phyloP scores from a whole-genome alignment of 106 monocot genomes.

The Dendrobium chrysotoxum region DNA sequence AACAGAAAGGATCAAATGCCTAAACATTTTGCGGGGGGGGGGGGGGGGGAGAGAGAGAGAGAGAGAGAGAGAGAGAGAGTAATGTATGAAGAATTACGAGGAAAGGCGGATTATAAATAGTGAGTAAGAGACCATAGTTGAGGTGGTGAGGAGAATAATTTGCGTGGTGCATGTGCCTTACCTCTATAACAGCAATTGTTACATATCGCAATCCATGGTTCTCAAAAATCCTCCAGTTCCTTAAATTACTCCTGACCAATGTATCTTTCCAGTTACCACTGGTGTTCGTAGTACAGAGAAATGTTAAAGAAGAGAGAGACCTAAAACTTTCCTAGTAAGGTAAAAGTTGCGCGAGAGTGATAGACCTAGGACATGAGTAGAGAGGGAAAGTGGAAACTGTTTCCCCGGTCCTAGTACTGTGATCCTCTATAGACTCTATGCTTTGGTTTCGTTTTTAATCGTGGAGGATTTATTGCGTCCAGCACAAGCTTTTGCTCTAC shows the following conservation, averaged over 20 bases:
- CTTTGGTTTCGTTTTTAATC: neutral
- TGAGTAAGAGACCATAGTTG: neutral
- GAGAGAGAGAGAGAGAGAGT: no score
- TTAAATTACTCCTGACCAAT: neutral
- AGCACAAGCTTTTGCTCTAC: neutral
- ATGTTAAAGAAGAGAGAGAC: slow-evolving; percentile 5
- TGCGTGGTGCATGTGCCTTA: neutral
- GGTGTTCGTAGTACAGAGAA: neutral
- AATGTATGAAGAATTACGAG: neutral
- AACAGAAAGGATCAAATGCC: no score
- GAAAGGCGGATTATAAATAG: neutral
- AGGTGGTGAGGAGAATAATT: neutral
- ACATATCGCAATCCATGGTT: slow-evolving; percentile 4
- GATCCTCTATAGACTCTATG: no score
- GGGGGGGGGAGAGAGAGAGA: neutral
- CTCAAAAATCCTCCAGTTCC: slow-evolving; percentile 1
- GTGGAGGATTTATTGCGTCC: slow-evolving; percentile 11
- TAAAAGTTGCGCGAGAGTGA: neutral
- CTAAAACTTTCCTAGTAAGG: slow-evolving; percentile 3
- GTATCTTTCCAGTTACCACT: neutral
- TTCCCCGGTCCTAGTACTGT: neutral
- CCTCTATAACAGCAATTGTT: neutral
- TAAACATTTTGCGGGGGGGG: neutral
- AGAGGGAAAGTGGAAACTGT: slow-evolving; percentile 10
- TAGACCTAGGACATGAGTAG: neutral